These are phyloP conservation scores for Fusarium concolor DNA, from an alignment of 2,329 filamentous ascomycete species.

Conservation along the genomic window DNA sequence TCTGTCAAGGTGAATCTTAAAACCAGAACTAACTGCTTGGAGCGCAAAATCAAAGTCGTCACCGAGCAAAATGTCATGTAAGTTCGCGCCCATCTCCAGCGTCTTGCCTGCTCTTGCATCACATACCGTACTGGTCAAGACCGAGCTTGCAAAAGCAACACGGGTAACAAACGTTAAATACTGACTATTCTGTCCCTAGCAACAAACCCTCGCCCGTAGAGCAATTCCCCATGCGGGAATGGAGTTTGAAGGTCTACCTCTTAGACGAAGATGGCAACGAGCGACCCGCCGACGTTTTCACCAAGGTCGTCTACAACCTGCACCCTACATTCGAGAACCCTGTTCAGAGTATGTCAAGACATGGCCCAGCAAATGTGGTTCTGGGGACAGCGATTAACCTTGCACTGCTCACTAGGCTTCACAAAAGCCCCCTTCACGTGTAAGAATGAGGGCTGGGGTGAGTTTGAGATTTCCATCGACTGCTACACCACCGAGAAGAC, in stretches of 20 bases:
- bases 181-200: constrained; percentile 34
- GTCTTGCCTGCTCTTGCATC: not conserved
- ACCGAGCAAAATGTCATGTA: constrained; percentile 93
- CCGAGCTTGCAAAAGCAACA: not conserved
- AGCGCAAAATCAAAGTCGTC: constrained; percentile 91
- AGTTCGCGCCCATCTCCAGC: constrained; percentile 52
- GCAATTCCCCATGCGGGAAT: constrained; percentile 91
- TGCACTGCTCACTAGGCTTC: constrained; percentile 67
- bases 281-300: constrained; percentile 84
- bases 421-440: constrained; percentile 89
- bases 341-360: constrained; percentile 75
- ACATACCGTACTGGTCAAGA: not conserved
- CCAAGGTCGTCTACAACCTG: constrained; percentile 91
- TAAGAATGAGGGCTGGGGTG: constrained; percentile 96
- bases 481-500: constrained; percentile 88
- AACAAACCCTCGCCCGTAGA: constrained; percentile 84
- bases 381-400: constrained; percentile 28
- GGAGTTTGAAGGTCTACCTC: constrained; percentile 88
- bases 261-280: constrained; percentile 89
- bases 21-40: constrained; percentile 56
- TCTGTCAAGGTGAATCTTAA: constrained; percentile 25
- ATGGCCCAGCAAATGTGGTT: not conserved
- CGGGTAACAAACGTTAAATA: not conserved
- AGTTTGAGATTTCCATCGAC: constrained; percentile 94
- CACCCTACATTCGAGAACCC: constrained; percentile 94